Conservation (phyloP, 345 rosid species). For the Schrenkiella parvula region DNA sequence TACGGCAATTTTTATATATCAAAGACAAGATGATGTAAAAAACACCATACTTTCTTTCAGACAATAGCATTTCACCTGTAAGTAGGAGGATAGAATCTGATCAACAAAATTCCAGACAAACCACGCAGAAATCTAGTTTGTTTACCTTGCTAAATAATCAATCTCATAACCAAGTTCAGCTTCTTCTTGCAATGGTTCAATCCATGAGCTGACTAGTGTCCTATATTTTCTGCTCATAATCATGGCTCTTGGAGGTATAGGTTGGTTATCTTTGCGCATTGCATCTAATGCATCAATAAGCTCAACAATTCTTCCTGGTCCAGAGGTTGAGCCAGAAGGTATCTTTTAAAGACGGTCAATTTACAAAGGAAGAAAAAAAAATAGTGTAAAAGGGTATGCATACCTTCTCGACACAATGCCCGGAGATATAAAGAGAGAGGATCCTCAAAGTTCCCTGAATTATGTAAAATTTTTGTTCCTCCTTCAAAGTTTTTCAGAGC, state of each 20-base stretch:
- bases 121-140: background rate
- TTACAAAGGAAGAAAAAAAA: background rate
- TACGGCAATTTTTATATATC: conserved; percentile 6
- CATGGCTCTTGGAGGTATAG: conserved; percentile 91
- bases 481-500: conserved; percentile 80
- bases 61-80: conserved; percentile 1
- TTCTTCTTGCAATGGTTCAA: conserved; percentile 94
- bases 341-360: background rate
- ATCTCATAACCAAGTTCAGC: conserved; percentile 92
- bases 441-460: conserved; percentile 80
- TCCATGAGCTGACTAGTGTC: conserved; percentile 95
- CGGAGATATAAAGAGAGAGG: conserved; percentile 95
- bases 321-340: conserved; percentile 22
- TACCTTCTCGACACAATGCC: conserved; percentile 97
- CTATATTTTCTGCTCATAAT: conserved; percentile 90
- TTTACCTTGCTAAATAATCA: conserved; percentile 84
- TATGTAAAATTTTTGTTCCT: conserved; percentile 64
- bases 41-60: background rate
- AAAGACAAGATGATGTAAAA: background rate
- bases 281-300: conserved; percentile 88
- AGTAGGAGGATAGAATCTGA: background rate
- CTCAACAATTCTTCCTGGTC: conserved; percentile 84
- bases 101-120: background rate
- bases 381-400: background rate
- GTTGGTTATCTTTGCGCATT: conserved; percentile 77